These are phyloP conservation scores for Cladorrhinum sp. DNA, from an alignment of 2,329 filamentous ascomycete genomes.

Conservation along the genomic window DNA sequence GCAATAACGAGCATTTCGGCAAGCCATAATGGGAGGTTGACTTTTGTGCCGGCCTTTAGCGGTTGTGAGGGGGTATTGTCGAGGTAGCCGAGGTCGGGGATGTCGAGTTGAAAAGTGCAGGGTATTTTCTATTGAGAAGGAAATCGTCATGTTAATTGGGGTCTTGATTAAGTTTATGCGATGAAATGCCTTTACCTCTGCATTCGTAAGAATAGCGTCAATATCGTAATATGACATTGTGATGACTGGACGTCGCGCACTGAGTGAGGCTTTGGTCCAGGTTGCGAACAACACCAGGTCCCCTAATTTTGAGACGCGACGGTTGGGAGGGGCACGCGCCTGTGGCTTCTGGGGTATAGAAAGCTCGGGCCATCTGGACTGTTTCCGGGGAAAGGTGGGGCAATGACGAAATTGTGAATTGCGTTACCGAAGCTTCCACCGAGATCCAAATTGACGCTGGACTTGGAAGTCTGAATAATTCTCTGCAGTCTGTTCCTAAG, in stretches of 20 bases:
- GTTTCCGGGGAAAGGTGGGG: constrained; percentile 10
- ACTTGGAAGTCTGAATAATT: constrained; percentile 8
- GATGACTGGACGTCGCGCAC: neutral
- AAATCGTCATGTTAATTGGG: neutral
- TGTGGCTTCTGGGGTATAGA: constrained; percentile 4
- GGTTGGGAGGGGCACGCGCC: neutral
- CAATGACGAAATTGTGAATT: constrained; percentile 26
- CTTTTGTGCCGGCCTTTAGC: constrained; percentile 75
- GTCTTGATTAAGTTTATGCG: neutral
- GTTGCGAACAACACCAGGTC: neutral
- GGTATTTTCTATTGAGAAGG: constrained; percentile 73
- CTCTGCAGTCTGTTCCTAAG: neutral
- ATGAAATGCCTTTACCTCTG: constrained; percentile 55
- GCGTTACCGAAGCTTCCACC: constrained; percentile 22
- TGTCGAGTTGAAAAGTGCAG: constrained; percentile 88
- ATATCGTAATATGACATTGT: constrained; percentile 79
- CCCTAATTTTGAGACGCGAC: constrained; percentile 8
- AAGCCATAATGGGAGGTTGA: constrained; percentile 89
- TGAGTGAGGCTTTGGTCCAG: too few species aligned
- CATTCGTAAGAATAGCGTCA: constrained; percentile 79
- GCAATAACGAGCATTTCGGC: constrained; percentile 86
- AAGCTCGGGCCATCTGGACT: neutral
- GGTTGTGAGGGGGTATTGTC: constrained; percentile 71
- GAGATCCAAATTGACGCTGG: constrained; percentile 21
- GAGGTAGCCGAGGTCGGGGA: constrained; percentile 82